Evolutionary conservation across 2,329 filamentous ascomycete genomes (phyloP).

Genomic region (Emydomyces testavorans): DNA sequence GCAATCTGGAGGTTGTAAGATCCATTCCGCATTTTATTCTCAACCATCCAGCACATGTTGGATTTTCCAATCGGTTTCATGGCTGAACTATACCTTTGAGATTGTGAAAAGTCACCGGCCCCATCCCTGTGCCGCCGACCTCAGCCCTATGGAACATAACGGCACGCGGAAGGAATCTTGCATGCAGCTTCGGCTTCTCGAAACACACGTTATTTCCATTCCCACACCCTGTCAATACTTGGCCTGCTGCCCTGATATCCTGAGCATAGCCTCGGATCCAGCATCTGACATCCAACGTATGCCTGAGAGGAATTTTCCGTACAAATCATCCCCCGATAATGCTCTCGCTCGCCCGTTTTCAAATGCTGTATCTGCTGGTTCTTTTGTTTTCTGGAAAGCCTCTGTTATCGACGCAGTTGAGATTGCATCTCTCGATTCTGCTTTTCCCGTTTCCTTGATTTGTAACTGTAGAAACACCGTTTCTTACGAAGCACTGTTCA

Average conservation of each 20-base stretch:
- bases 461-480: no score
- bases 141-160: conserved; percentile 11
- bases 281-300: no score
- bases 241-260: neutral
- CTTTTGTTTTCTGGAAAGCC: no score
- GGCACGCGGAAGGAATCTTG: conserved; percentile 7
- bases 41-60: neutral
- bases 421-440: no score
- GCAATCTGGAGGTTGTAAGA: neutral
- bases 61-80: neutral
- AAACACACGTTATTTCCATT: conserved; percentile 1
- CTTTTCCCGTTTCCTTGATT: neutral
- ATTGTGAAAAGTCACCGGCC: neutral
- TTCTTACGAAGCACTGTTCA: no score
- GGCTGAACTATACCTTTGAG: neutral
- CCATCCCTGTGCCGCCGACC: neutral
- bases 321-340: no score
- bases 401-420: no score
- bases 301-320: no score
- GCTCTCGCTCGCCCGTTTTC: no score
- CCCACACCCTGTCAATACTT: neutral
- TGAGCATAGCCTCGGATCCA: neutral
- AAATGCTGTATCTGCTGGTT: neutral
- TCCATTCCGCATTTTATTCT: neutral
- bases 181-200: conserved; percentile 11